Evolutionary conservation across 768 basidiomycete species (phyloP).

Genomic region (Auriscalpium vulgare): DNA sequence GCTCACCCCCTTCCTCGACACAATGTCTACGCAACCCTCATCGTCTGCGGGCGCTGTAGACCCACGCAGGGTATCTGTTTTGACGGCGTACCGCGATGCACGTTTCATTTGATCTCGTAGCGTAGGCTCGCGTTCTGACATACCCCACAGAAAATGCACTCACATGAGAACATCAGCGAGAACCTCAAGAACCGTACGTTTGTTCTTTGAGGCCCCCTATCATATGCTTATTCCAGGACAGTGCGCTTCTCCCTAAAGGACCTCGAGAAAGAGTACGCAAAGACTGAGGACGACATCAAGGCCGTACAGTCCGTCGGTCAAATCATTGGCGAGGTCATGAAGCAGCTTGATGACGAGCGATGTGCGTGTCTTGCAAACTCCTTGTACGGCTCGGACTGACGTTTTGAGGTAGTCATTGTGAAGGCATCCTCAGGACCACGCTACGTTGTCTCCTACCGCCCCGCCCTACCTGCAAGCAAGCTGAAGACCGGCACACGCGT

Average conservation of each 20-base stretch:
- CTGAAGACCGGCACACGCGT: slow-evolving; percentile 93
- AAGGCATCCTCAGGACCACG: slow-evolving; percentile 98
- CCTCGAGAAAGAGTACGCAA: slow-evolving; percentile 81
- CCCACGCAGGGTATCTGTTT: slow-evolving; percentile 62
- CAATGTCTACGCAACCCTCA: slow-evolving; percentile 21
- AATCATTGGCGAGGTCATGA: slow-evolving; percentile 98
- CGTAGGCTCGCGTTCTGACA: slow-evolving; percentile 9
- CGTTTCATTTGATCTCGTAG: slow-evolving; percentile 5
- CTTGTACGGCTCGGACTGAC: too few relatives aligned
- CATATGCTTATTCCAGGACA: slow-evolving; percentile 23
- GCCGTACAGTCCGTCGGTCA: slow-evolving; percentile 98
- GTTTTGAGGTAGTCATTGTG: slow-evolving; percentile 68
- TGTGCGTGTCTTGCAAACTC: slow-evolving; percentile 39
- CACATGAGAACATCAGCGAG: slow-evolving; percentile 81
- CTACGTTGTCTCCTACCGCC: slow-evolving; percentile 96
- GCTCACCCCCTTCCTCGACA: not conserved
- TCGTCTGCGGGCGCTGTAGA: slow-evolving; percentile 46
- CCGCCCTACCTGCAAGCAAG: slow-evolving; percentile 83
- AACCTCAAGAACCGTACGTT: slow-evolving; percentile 83
- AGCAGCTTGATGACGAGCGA: slow-evolving; percentile 95
- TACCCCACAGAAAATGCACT: slow-evolving; percentile 81
- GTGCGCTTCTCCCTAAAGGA: slow-evolving; percentile 90
- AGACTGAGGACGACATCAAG: slow-evolving; percentile 98
- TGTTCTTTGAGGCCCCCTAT: not conserved
- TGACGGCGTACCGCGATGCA: slow-evolving; percentile 74